Evolutionary conservation across 139 green algal genomes (phyloP).

Genomic region (Chlamydomonas sp.): DNA sequence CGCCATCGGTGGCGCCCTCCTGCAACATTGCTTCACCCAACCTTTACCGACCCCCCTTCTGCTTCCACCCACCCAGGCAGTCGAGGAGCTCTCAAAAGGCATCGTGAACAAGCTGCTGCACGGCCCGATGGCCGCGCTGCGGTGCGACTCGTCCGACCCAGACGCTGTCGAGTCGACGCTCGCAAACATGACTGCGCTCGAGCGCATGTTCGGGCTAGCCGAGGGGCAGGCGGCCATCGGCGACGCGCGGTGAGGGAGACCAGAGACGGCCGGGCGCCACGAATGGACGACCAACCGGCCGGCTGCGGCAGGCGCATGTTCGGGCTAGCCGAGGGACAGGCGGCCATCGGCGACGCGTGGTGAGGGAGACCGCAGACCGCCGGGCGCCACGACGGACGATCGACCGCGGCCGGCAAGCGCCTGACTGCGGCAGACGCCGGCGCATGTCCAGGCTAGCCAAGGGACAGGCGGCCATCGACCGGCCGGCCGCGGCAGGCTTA

Average conservation of each 20-base stretch:
- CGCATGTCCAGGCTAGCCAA: conserved; percentile 83
- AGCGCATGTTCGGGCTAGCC: conserved; percentile 89
- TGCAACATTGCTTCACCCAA: not conserved
- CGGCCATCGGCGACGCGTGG: no score
- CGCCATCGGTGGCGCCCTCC: not conserved
- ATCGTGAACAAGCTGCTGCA: conserved; percentile 98
- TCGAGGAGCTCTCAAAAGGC: conserved; percentile 86
- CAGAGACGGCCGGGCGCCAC: no score
- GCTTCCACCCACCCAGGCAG: no score
- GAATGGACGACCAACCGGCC: no score
- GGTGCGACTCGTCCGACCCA: conserved; percentile 72
- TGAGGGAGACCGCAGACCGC: no score
- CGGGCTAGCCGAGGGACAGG: conserved; percentile 43
- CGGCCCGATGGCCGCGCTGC: conserved; percentile 87
- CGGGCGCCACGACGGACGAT: no score
- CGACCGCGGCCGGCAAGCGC: no score
- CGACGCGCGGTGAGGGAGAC: no score
- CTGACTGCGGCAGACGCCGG: no score
- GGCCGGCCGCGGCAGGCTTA: no score
- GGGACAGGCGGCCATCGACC: conserved; percentile 2
- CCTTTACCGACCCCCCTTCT: not conserved
- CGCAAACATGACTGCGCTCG: conserved; percentile 92
- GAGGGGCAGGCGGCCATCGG: conserved; percentile 11
- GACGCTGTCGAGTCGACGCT: conserved; percentile 73
- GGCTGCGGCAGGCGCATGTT: no score